phyloP scores from a whole-genome alignment of 345 rosid genomes.

The Populus pruinosa region DNA sequence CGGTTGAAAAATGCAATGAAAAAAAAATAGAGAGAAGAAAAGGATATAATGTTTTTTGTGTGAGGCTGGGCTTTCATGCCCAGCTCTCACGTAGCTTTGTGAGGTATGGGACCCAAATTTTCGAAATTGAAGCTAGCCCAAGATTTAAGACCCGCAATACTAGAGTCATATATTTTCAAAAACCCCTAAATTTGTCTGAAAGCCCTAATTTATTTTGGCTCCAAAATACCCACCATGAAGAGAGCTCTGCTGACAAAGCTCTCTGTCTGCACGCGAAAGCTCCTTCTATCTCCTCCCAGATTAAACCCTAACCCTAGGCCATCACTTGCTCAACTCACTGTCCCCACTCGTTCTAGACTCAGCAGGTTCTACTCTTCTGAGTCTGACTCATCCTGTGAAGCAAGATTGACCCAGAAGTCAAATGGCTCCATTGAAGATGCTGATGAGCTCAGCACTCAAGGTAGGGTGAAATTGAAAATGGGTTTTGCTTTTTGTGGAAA shows the following conservation, averaged over 20 bases:
- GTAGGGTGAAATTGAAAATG: constrained; percentile 16
- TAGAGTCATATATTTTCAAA: background rate
- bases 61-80: too few species aligned
- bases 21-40: too few species aligned
- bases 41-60: too few species aligned
- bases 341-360: constrained; percentile 11
- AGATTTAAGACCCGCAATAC: too few species aligned
- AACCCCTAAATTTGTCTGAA: background rate
- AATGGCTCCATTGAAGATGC: constrained; percentile 11
- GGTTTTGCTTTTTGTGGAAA: background rate
- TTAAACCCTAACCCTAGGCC: constrained; percentile 7
- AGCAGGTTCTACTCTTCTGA: constrained; percentile 39
- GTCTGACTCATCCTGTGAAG: constrained; percentile 11
- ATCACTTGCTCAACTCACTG: background rate
- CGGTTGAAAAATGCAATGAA: too few species aligned
- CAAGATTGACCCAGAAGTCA: constrained; percentile 7
- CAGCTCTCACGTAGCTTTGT: too few species aligned
- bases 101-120: too few species aligned
- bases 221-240: constrained; percentile 22
- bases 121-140: too few species aligned
- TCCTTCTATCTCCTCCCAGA: constrained; percentile 13
- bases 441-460: constrained; percentile 38
- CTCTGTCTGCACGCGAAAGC: constrained; percentile 15
- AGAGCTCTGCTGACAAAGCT: constrained; percentile 26
- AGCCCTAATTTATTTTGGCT: background rate